Evolutionary conservation across 768 basidiomycete species (phyloP).

Genomic region (Lactarius trivialis): DNA sequence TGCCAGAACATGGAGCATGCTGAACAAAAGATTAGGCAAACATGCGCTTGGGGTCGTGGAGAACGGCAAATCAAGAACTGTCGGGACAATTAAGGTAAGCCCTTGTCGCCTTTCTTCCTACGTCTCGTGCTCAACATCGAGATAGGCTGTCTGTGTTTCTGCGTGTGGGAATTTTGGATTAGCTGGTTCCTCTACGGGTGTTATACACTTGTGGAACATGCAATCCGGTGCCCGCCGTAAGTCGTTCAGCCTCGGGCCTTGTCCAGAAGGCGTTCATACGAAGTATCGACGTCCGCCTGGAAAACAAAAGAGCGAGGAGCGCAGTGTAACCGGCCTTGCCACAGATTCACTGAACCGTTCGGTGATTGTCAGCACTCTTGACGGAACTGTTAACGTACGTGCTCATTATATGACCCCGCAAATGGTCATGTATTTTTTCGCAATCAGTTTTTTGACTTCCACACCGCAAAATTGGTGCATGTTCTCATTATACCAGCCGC

Average conservation of each 20-base stretch:
- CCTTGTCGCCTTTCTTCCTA: not conserved
- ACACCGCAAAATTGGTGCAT: slow-evolving; percentile 67
- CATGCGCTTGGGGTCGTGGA: slow-evolving; percentile 54
- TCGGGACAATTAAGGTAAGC: slow-evolving; percentile 68
- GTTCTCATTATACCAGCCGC: slow-evolving; percentile 62
- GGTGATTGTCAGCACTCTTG: slow-evolving; percentile 79
- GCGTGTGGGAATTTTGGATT: slow-evolving; percentile 96
- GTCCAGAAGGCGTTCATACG: slow-evolving; percentile 47
- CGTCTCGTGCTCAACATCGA: not conserved
- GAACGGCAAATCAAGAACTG: slow-evolving; percentile 43
- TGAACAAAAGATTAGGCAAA: slow-evolving; percentile 75
- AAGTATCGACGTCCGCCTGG: slow-evolving; percentile 35
- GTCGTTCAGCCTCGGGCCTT: slow-evolving; percentile 61
- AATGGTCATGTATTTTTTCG: not conserved
- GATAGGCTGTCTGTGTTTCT: slow-evolving; percentile 76
- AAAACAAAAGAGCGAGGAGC: slow-evolving; percentile 36
- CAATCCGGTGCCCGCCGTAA: slow-evolving; percentile 87
- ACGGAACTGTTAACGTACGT: slow-evolving; percentile 84
- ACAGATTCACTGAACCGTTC: slow-evolving; percentile 78
- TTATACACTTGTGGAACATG: slow-evolving; percentile 92
- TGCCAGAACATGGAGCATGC: slow-evolving; percentile 84
- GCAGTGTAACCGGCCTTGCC: slow-evolving; percentile 74
- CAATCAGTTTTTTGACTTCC: slow-evolving; percentile 94
- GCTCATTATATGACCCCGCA: slow-evolving; percentile 2
- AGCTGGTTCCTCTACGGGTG: slow-evolving; percentile 73